Percentiles rank a stretch among this genome's conserved stretches.
Conservation (phyloP, 148 eudicot species). For the Amaranthus cruentus region DNA sequence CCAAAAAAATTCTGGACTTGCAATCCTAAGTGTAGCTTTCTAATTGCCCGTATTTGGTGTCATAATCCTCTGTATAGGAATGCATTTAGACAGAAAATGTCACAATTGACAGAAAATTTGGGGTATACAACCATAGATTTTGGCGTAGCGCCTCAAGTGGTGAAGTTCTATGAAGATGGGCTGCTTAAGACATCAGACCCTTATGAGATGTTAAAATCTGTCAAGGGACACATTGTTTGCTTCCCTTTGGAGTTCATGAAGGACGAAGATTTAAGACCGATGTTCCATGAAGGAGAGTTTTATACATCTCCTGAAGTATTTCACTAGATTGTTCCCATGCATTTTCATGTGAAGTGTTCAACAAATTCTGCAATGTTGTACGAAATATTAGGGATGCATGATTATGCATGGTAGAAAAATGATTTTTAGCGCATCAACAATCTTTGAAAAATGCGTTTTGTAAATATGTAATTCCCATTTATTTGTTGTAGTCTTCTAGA, state of each 20-base stretch:
- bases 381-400: no score
- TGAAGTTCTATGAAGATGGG: constrained; percentile 40
- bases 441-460: no score
- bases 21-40: not conserved
- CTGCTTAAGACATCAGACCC: constrained; percentile 34
- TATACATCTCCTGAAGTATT: constrained; percentile 78
- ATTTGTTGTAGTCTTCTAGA: no score
- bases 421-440: no score
- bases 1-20: not conserved
- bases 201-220: constrained; percentile 44
- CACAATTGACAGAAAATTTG: constrained; percentile 51
- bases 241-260: constrained; percentile 83
- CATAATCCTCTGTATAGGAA: constrained; percentile 34
- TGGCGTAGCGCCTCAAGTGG: constrained; percentile 67
- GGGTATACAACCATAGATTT: constrained; percentile 83
- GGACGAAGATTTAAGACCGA: constrained; percentile 81
- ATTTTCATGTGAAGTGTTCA: not conserved
- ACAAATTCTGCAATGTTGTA: no score
- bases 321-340: constrained; percentile 26
- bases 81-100: constrained; percentile 59
- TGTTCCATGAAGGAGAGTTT: constrained; percentile 81
- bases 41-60: not conserved
- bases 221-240: constrained; percentile 64
- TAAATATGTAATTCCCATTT: no score
- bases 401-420: no score